Evolutionary conservation across 192 early-diverging fungal species (phyloP).

Genomic region (Entomortierella parvispora): DNA sequence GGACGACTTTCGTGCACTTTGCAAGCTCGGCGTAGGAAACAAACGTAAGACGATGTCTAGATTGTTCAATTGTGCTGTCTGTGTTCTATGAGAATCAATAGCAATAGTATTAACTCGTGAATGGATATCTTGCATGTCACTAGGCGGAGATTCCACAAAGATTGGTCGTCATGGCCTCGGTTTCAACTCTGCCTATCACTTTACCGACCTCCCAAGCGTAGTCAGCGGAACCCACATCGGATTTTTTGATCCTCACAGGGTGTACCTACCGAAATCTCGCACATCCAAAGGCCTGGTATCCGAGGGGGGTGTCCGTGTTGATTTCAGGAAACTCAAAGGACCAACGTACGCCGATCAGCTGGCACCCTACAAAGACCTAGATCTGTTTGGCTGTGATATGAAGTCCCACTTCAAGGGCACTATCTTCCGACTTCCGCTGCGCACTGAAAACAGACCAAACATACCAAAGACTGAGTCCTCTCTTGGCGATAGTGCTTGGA

Average conservation of each 20-base stretch:
- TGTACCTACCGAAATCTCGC: neutral
- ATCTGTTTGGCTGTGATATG: constrained; percentile 21
- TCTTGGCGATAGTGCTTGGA: neutral
- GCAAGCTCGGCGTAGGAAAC: constrained; percentile 27
- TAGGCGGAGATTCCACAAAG: constrained; percentile 2
- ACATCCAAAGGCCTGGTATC: neutral
- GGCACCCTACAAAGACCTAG: constrained; percentile 14
- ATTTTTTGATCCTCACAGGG: constrained; percentile 33
- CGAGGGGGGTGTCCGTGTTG: neutral
- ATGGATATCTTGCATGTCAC: neutral
- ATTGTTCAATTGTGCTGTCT: neutral
- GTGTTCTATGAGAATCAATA: too few species aligned
- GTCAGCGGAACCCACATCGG: constrained; percentile 16
- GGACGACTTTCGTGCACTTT: constrained; percentile 17
- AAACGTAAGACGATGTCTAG: constrained; percentile 5
- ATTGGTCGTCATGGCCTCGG: constrained; percentile 9
- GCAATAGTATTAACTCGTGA: neutral
- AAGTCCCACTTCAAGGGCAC: constrained; percentile 14
- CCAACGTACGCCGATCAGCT: constrained; percentile 7
- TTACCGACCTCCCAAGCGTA: constrained; percentile 32
- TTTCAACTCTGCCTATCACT: constrained; percentile 30
- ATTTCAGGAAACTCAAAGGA: neutral
- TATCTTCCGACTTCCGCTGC: constrained; percentile 35
- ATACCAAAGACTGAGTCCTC: too few species aligned
- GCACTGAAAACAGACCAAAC: neutral